These are phyloP conservation scores for Trichoderma sp. DNA, from an alignment of 2,329 filamentous ascomycete genomes.

Conservation along the genomic window DNA sequence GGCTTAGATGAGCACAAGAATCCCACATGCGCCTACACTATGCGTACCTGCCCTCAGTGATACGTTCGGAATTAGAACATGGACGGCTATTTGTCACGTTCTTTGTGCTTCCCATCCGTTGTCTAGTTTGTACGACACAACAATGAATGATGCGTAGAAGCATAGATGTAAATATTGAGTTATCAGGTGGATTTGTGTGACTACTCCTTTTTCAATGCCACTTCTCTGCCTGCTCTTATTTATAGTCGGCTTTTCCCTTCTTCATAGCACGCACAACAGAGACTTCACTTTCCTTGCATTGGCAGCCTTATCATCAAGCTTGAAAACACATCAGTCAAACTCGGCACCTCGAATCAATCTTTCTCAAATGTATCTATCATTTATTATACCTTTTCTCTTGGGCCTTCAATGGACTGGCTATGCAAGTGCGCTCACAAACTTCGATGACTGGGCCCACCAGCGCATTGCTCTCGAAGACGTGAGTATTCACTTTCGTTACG, in stretches of 20 bases:
- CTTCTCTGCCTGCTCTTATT: background rate
- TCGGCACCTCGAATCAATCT: background rate
- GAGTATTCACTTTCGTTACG: slow-evolving; percentile 43
- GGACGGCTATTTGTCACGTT: background rate
- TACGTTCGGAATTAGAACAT: background rate
- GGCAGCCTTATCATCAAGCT: background rate
- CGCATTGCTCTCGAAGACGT: slow-evolving; percentile 39
- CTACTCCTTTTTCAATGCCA: background rate
- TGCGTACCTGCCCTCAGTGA: background rate
- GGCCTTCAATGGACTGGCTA: background rate
- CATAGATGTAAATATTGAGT: background rate
- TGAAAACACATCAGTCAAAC: background rate
- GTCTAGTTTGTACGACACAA: background rate
- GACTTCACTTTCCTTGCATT: background rate
- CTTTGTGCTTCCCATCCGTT: background rate
- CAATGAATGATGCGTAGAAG: rapidly evolving
- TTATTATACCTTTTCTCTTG: background rate
- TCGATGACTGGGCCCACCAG: slow-evolving; percentile 38
- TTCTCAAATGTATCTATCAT: background rate
- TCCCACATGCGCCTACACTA: background rate
- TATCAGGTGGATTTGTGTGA: background rate
- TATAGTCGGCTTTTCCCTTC: background rate
- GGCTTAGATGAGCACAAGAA: background rate
- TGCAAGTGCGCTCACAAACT: slow-evolving; percentile 19
- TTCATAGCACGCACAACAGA: background rate